A percentile compares a stretch with the other conserved stretches of the same genome.
Conservation (phyloP, 2,329 filamentous ascomycete species). For the Apiospora koreana region DNA sequence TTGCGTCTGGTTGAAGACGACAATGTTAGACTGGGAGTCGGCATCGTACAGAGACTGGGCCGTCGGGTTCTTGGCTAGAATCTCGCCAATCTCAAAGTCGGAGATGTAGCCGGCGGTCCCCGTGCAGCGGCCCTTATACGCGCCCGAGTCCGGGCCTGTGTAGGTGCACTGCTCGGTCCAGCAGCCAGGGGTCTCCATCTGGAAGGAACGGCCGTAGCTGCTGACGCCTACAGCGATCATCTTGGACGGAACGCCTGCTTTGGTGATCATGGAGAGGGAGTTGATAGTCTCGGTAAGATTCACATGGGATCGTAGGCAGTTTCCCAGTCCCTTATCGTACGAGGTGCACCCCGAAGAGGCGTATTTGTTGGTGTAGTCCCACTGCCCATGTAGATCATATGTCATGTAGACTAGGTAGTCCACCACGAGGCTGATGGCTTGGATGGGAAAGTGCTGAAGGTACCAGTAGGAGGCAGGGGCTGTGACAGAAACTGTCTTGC, state of each 20-base stretch:
- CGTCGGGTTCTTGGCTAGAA: no score
- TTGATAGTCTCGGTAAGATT: conserved; percentile 39
- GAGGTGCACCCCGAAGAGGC: no score
- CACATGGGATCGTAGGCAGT: conserved; percentile 38
- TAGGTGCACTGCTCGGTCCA: neutral
- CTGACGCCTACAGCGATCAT: conserved; percentile 34
- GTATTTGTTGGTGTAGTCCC: conserved; percentile 14
- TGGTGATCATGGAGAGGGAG: conserved; percentile 25
- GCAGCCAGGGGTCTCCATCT: conserved; percentile 33
- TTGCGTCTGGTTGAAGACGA: no score
- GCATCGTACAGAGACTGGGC: no score
- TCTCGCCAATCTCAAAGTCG: conserved; percentile 28
- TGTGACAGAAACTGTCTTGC: neutral
- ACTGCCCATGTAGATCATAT: conserved; percentile 34
- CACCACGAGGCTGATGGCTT: neutral
- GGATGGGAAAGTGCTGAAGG: neutral
- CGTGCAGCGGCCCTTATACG: conserved; percentile 30
- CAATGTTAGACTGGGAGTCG: no score
- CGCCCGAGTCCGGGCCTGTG: conserved; percentile 18
- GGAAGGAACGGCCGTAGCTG: conserved; percentile 35
- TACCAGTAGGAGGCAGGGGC: conserved; percentile 3
- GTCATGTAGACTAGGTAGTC: neutral
- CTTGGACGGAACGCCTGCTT: conserved; percentile 30
- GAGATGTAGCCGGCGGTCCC: conserved; percentile 33
- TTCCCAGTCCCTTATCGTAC: conserved; percentile 13